Evolutionary conservation across 345 rosid species (phyloP).

Genomic region (Brassica juncea): DNA sequence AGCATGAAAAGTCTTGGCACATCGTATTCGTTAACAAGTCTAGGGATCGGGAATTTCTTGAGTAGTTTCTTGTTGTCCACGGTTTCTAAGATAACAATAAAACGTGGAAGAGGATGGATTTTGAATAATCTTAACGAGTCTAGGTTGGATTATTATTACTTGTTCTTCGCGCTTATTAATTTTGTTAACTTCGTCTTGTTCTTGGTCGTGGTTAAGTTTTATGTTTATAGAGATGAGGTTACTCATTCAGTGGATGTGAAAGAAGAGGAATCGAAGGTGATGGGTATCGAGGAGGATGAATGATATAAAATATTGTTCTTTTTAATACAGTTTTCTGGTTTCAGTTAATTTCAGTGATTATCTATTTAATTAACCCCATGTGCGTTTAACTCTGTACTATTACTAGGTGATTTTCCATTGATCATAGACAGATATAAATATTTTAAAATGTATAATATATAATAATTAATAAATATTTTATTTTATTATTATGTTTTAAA

Average conservation of each 20-base stretch:
- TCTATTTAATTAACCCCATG: no score
- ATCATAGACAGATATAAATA: no score
- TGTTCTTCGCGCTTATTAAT: constrained; percentile 55
- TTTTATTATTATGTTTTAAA: no score
- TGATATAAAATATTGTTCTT: not conserved
- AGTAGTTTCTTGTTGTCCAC: constrained; percentile 65
- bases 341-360: no score
- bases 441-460: no score
- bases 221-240: constrained; percentile 55
- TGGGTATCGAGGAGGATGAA: constrained; percentile 5
- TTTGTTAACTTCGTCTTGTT: constrained; percentile 56
- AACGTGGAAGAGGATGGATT: constrained; percentile 62
- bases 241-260: constrained; percentile 61
- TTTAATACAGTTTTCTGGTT: no score
- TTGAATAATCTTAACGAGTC: constrained; percentile 68
- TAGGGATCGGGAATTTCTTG: constrained; percentile 63
- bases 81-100: constrained; percentile 50
- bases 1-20: constrained; percentile 84
- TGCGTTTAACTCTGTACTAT: no score
- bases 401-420: no score
- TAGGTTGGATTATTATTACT: constrained; percentile 64
- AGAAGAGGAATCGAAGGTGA: constrained; percentile 50
- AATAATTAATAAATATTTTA: no score
- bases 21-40: constrained; percentile 56
- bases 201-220: constrained; percentile 53